Percentiles rank a stretch among this genome's conserved stretches.
Conservation (phyloP, 306 rosid species). For the Chamaecrista fasciculata region DNA sequence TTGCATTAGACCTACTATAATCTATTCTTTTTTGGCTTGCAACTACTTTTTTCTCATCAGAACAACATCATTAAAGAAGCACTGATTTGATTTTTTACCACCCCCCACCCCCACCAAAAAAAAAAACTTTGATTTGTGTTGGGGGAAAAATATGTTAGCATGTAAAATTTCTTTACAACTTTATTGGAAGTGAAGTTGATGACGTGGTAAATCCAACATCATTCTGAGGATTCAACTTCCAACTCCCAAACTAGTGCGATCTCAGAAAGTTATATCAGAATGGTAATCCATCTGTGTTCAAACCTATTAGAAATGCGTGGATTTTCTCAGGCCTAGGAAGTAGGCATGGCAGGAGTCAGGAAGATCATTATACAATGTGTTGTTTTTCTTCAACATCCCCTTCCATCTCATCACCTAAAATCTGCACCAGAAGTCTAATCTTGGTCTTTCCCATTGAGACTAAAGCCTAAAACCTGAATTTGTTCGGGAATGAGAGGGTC, state of each 20-base stretch:
- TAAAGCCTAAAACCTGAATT: background rate
- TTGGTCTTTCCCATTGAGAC: background rate
- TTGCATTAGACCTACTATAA: background rate
- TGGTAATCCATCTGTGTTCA: background rate
- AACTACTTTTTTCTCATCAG: background rate
- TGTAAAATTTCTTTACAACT: constrained; percentile 4
- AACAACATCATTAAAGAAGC: constrained; percentile 4
- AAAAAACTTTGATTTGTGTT: constrained; percentile 3
- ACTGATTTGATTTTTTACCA: no score
- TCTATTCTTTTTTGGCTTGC: background rate
- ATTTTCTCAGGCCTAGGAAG: background rate
- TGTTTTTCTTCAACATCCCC: no score
- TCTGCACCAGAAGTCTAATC: no score
- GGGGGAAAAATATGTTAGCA: background rate
- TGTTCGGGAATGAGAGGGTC: background rate
- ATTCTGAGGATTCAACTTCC: background rate
- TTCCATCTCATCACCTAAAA: no score
- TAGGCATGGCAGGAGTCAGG: background rate
- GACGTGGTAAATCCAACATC: background rate
- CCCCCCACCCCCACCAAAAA: no score
- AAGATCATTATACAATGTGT: no score
- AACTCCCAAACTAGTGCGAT: background rate
- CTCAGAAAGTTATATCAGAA: background rate
- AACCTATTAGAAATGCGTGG: background rate
- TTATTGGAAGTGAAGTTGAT: background rate